Evolutionary conservation across 139 green algal genomes (phyloP).

Genomic region (Astrephomene gubernaculifera): DNA sequence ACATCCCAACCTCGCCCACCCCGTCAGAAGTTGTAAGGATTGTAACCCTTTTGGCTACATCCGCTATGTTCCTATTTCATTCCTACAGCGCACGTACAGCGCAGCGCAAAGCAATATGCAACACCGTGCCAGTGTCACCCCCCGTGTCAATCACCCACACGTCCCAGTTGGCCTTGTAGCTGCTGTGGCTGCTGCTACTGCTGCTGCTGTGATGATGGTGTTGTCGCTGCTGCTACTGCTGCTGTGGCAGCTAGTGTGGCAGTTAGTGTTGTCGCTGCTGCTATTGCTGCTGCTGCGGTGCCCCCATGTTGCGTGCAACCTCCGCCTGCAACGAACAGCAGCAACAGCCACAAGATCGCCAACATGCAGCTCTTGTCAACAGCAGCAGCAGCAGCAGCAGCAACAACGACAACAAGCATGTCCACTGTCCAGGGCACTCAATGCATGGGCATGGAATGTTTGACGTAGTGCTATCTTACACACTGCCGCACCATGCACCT

Average conservation of each 20-base stretch:
- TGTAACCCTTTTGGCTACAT: too few relatives aligned
- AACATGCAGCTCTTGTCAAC: background rate
- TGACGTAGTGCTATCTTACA: background rate
- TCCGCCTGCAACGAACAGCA: slow-evolving; percentile 4
- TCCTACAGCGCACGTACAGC: too few relatives aligned
- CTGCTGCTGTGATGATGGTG: background rate
- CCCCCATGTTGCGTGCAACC: slow-evolving; percentile 35
- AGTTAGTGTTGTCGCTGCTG: background rate
- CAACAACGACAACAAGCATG: background rate
- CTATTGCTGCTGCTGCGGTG: slow-evolving; percentile 20
- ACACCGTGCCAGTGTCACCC: too few relatives aligned
- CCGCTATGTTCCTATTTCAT: too few relatives aligned
- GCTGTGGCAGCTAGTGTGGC: background rate
- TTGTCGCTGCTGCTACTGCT: background rate
- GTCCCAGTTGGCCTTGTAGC: background rate
- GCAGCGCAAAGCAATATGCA: too few relatives aligned
- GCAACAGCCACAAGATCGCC: background rate
- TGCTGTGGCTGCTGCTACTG: background rate
- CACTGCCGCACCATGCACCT: background rate
- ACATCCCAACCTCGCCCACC: too few relatives aligned
- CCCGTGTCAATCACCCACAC: too few relatives aligned
- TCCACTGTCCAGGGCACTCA: background rate
- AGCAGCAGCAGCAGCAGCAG: background rate
- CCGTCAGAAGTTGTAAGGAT: too few relatives aligned
- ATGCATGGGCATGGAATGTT: background rate